Conservation (phyloP, 345 rosid genomes). For the Bruguiera parviflora region DNA sequence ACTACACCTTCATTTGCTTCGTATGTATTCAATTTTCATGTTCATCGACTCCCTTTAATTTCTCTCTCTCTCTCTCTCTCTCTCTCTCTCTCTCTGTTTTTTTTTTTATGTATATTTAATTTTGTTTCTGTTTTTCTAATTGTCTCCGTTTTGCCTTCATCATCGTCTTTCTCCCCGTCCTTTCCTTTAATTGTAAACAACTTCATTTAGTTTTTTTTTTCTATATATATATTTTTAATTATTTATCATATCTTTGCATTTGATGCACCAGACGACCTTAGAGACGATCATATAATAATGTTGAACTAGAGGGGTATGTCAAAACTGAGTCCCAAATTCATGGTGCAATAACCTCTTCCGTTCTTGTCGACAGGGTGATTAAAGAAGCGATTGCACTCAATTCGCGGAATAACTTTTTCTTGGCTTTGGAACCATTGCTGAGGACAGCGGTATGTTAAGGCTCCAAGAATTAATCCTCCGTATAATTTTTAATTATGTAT, state of each 20-base stretch:
- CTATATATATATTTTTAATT: too few species aligned
- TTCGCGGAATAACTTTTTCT: conserved; percentile 35
- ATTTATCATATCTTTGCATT: background rate
- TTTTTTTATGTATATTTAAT: background rate
- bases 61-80: background rate
- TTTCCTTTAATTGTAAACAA: background rate
- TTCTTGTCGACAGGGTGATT: conserved; percentile 43
- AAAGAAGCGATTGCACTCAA: conserved; percentile 51
- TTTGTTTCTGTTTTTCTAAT: background rate
- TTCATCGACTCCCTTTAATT: background rate
- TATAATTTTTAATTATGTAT: background rate
- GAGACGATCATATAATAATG: background rate
- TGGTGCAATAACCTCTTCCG: background rate
- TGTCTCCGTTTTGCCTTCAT: background rate
- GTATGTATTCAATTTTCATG: conserved; percentile 37
- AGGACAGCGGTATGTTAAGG: conserved; percentile 64
- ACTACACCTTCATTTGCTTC: conserved; percentile 58
- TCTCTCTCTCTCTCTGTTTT: background rate
- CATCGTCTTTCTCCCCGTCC: background rate
- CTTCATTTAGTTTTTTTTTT: too few species aligned
- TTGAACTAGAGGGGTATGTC: background rate
- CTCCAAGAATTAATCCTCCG: background rate
- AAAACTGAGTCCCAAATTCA: background rate
- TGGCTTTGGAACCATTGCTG: conserved; percentile 75
- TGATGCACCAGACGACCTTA: background rate